Evolutionary conservation across 1,284 basidiomycete genomes (phyloP), one percentile per base, ranked within the genome.

Genomic region (Leccinum pallidistipes): DNA sequence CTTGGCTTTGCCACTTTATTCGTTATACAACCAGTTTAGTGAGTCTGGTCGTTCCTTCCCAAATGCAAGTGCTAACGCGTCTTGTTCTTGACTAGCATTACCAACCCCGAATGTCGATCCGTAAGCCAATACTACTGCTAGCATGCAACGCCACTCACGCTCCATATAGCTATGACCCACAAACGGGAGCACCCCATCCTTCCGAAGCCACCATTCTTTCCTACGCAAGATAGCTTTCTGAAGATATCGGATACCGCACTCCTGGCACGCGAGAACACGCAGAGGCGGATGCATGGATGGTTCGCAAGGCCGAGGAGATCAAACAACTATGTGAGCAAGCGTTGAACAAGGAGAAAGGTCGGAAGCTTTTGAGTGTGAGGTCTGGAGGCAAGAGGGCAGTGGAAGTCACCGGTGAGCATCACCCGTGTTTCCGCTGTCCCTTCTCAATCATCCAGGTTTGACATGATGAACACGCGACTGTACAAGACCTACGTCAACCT

Each of bases 401-500:
- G 94, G 94, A 1, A 88, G 84, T 66, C 94, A 96, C 78, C 78
- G 90, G 90, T 94, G 69, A 65, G 88, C 78, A 10, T 38, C 27
- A 8, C 14, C 21, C 56, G 34, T 36, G 66, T 56, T 64, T 58
- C 61, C 34, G 0, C 21, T 43, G 29, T 31, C n/a, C 34, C 6
- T 47, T 34, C 56, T 47, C 24, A 58, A 16, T 7, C 11, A 10
- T 32, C 36, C 38, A 93, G 91, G 47, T 95, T 95, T 72, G 90
- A 94, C 71, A 93, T 95, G 80, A 88, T 94, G 86, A 81, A 81
- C 65, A 84, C 89, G 69, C 84, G 91, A 45, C 81, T 98, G 4
- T 95, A 97, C 79, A 98, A 98, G 77, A 91, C 90, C 36, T 99
- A 98, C 69, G 86, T 90, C 21, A 83, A 91, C 68, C 84, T 99